Conservation (phyloP, 352 stramenopile genomes). For the Pythium phragmitis region DNA sequence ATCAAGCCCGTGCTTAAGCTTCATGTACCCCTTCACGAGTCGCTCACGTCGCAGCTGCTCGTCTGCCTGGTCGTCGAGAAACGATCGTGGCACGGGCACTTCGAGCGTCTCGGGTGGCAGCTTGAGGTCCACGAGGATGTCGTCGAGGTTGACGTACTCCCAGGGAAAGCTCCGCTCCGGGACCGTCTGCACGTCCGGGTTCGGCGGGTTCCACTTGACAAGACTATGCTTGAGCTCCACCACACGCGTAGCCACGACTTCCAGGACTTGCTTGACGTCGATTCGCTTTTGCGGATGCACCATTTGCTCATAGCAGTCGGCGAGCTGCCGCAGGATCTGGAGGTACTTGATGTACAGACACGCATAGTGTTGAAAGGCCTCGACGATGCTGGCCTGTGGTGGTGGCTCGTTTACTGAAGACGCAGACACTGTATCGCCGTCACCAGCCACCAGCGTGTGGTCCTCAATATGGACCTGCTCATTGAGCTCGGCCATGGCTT, state of each 20-base stretch:
- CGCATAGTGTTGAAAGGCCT: conserved; percentile 94
- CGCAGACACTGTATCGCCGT: conserved; percentile 24
- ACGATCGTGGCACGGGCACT: conserved; percentile 86
- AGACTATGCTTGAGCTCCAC: conserved; percentile 91
- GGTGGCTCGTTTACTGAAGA: conserved; percentile 34
- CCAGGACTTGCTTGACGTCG: conserved; percentile 91
- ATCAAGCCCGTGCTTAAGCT: conserved; percentile 86
- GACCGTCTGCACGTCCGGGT: conserved; percentile 79
- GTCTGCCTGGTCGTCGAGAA: conserved; percentile 81
- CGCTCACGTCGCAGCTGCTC: conserved; percentile 69
- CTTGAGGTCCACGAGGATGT: conserved; percentile 93
- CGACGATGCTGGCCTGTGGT: conserved; percentile 76
- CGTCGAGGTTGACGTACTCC: conserved; percentile 94
- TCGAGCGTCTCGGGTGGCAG: conserved; percentile 91
- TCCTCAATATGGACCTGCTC: conserved; percentile 92
- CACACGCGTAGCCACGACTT: conserved; percentile 88
- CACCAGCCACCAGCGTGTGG: conserved; percentile 57
- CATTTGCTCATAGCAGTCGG: conserved; percentile 93
- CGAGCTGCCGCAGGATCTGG: conserved; percentile 89
- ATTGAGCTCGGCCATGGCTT: conserved; percentile 92
- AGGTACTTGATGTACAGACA: conserved; percentile 95
- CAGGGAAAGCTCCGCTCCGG: conserved; percentile 90
- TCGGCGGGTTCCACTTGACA: conserved; percentile 94
- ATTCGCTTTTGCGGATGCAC: conserved; percentile 95
- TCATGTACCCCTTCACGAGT: conserved; percentile 89